Evolutionary conservation across 192 early-diverging fungal genomes (phyloP), one percentile per base, ranked within the genome.

Genomic region (Rhizoclosmatium globosum): DNA sequence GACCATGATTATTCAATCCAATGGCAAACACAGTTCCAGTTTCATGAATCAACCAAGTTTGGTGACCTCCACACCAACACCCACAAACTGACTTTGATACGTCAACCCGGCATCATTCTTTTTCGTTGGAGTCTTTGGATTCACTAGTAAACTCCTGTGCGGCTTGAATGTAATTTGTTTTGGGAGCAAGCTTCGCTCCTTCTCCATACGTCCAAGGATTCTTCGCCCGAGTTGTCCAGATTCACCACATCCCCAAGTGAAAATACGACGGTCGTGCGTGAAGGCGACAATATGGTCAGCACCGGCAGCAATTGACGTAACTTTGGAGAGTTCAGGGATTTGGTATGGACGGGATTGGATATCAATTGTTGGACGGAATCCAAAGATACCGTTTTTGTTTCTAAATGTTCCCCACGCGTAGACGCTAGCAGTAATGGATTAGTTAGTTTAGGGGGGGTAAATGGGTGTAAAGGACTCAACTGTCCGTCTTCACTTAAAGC

Each of bases 371-470:
- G 86, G 89, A 39, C 87, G 88, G 76, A 95, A 95, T 17, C 96
- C 95, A 81, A 96, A 92, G 76, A 93, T 92, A 66, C 74, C 97
- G 73, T 92, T 93, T 21, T 92, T 89, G 73, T 90, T 91, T 78
- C 94, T 89, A 77, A 93, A 97, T 3, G 95, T 96, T 57, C 97
- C 95, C 93, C 96, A 96, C 56, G 87, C 86, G 78, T 95, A 98
- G 15, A 97, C 92, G 43, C 83, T 84, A 68, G 43, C 45, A 67
- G 50, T 47, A 50, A 71, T 71, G 38, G 7, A 17, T 47, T 83
- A 15, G 62, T 78, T 76, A 38, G 53, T 66, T 44, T 11, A 50
- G 44, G 23, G 17, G 73, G 64, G 56, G 4, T 41, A 45, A 62
- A 62, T 0, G 60, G 60, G 60, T 1, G 60, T 19, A 7, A 23